These are phyloP conservation scores for Venturia aucupariae DNA, from an alignment of 2,329 filamentous ascomycete genomes.

Conservation along the genomic window DNA sequence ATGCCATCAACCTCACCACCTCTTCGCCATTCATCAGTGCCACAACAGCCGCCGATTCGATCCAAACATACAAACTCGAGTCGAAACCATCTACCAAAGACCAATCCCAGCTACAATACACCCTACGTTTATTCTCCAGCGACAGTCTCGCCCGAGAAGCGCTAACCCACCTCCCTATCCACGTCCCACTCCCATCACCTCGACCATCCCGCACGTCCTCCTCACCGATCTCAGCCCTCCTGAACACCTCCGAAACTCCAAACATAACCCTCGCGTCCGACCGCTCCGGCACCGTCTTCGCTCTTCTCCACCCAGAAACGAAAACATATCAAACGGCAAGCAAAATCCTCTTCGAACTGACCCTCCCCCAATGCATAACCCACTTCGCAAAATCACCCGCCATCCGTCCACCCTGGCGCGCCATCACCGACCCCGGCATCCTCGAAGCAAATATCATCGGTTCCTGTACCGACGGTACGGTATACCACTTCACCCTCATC, in stretches of 20 bases:
- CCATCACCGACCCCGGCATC: slow-evolving; percentile 27
- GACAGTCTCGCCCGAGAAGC: slow-evolving; percentile 8
- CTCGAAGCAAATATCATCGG: slow-evolving; percentile 40
- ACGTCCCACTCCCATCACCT: not conserved
- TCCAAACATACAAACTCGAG: slow-evolving; percentile 32
- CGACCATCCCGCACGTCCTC: slow-evolving; percentile 1
- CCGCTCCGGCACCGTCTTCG: slow-evolving; percentile 25
- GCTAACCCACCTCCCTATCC: not conserved
- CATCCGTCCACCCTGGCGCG: slow-evolving; percentile 29
- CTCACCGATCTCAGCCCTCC: not conserved
- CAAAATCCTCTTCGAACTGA: slow-evolving; percentile 32
- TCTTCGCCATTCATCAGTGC: slow-evolving; percentile 41
- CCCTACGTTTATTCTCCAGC: not conserved
- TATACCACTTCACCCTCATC: slow-evolving; percentile 55
- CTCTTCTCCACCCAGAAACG: slow-evolving; percentile 22
- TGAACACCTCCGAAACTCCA: slow-evolving; percentile 12
- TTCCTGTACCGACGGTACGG: slow-evolving; percentile 42
- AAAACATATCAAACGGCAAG: slow-evolving; percentile 21
- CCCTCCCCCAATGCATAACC: slow-evolving; percentile 32
- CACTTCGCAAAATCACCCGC: slow-evolving; percentile 41
- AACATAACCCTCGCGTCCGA: slow-evolving; percentile 26
- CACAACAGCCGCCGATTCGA: slow-evolving; percentile 45
- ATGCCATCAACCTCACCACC: slow-evolving; percentile 42
- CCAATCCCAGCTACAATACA: slow-evolving; percentile 22
- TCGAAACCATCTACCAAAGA: slow-evolving; percentile 23